phyloP scores from a whole-genome alignment of 495 filamentous ascomycete genomes.

The Hypomontagnella submonticulosa region DNA sequence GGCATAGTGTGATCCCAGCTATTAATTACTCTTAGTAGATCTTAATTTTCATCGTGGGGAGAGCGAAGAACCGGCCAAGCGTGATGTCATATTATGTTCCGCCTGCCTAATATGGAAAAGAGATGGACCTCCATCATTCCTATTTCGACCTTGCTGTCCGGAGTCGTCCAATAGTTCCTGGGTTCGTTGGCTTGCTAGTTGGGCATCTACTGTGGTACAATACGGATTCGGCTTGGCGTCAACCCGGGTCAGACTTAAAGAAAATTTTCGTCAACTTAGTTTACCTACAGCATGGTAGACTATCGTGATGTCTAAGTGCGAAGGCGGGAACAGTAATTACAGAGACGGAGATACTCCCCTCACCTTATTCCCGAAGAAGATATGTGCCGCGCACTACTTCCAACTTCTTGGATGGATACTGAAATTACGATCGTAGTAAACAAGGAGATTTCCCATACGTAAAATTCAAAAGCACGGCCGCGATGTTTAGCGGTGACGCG shows the following conservation, averaged over 20 bases:
- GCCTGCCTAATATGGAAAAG: constrained; percentile 36
- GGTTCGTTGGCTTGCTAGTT: constrained; percentile 22
- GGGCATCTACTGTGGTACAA: constrained; percentile 21
- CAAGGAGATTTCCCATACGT: neutral
- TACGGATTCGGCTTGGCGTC: constrained; percentile 18
- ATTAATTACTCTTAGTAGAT: constrained; percentile 41
- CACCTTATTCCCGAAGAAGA: neutral
- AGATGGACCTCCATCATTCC: constrained; percentile 27
- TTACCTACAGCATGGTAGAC: too few relatives aligned
- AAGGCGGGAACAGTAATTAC: neutral
- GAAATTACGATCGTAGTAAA: neutral
- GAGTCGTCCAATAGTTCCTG: constrained; percentile 30
- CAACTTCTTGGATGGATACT: too few relatives aligned
- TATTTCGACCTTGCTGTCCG: constrained; percentile 26
- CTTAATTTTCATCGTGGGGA: constrained; percentile 34
- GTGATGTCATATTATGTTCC: constrained; percentile 32
- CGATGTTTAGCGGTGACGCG: neutral
- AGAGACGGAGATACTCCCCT: neutral
- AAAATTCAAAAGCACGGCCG: neutral
- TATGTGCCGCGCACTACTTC: neutral
- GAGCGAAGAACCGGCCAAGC: constrained; percentile 7
- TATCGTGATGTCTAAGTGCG: neutral
- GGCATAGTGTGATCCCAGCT: constrained; percentile 18
- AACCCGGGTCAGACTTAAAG: constrained; percentile 1
- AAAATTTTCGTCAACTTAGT: neutral